A percentile compares a stretch with the other conserved stretches of the same genome.
Evolutionary conservation across 1,139 yeast genomes (phyloP).

Genomic region (Yamadazyma atmosphaerica): DNA sequence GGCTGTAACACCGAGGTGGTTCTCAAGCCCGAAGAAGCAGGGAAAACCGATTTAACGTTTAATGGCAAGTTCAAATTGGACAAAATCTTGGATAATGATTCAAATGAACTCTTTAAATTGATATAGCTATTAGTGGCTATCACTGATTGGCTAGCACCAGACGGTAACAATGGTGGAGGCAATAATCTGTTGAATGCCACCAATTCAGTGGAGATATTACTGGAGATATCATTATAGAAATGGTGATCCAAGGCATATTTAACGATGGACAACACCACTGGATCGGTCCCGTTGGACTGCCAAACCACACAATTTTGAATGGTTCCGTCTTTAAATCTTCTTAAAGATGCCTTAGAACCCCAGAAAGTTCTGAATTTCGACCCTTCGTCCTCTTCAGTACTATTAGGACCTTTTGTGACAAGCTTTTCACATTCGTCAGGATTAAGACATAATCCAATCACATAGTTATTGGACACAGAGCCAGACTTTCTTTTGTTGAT

Average conservation of each 20-base stretch:
- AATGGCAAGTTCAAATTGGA: conserved; percentile 66
- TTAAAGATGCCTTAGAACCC: conserved; percentile 83
- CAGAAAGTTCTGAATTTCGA: conserved; percentile 76
- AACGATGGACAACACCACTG: conserved; percentile 66
- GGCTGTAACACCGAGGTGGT: conserved; percentile 77
- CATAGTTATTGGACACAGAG: conserved; percentile 33
- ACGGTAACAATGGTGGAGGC: conserved; percentile 62
- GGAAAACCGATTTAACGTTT: conserved; percentile 65
- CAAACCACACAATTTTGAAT: conserved; percentile 90
- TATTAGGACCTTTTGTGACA: conserved; percentile 84
- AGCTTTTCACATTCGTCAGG: conserved; percentile 74
- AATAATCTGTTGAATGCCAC: conserved; percentile 49
- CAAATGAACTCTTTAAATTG: conserved; percentile 63
- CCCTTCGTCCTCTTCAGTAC: conserved; percentile 58
- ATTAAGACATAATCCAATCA: conserved; percentile 69
- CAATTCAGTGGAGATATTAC: conserved; percentile 40
- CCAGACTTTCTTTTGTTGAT: conserved; percentile 60
- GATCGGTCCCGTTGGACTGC: conserved; percentile 60
- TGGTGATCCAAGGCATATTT: conserved; percentile 66
- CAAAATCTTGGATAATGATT: conserved; percentile 56
- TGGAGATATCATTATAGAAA: conserved; percentile 48
- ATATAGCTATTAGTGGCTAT: conserved; percentile 55
- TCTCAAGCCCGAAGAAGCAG: conserved; percentile 72
- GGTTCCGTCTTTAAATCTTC: conserved; percentile 89
- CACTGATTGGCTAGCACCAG: conserved; percentile 52